Evolutionary conservation across 2,329 filamentous ascomycete genomes (phyloP).

Genomic region (Colletotrichum graminicola): DNA sequence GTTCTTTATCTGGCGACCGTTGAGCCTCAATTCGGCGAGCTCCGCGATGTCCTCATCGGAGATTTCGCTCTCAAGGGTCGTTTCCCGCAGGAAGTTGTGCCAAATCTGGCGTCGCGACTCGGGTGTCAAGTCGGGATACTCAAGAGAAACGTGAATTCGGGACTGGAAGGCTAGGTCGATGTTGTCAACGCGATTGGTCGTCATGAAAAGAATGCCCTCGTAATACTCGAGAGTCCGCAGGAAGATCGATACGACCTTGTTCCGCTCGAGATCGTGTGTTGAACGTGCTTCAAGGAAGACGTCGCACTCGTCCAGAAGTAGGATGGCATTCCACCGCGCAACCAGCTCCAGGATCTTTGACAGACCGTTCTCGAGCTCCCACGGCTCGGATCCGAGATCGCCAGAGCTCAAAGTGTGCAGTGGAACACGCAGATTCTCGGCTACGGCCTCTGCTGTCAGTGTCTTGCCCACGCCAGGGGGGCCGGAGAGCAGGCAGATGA

Average conservation of each 20-base stretch:
- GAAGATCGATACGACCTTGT: constrained; percentile 54
- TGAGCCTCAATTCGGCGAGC: constrained; percentile 55
- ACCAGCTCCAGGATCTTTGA: constrained; percentile 71
- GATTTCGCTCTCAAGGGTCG: constrained; percentile 48
- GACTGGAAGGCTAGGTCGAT: constrained; percentile 62
- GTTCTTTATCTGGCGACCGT: constrained; percentile 64
- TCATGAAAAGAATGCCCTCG: constrained; percentile 62
- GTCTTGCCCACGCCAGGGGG: constrained; percentile 65
- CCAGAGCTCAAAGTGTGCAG: constrained; percentile 70
- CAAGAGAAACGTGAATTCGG: constrained; percentile 62
- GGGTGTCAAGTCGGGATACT: constrained; percentile 58
- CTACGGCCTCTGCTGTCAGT: constrained; percentile 62
- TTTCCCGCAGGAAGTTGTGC: constrained; percentile 54
- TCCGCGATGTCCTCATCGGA: constrained; percentile 48
- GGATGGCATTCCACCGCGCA: constrained; percentile 60
- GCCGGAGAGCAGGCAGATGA: constrained; percentile 63
- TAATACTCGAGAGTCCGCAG: constrained; percentile 62
- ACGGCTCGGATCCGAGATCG: constrained; percentile 76
- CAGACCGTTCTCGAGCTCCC: constrained; percentile 74
- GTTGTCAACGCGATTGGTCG: constrained; percentile 59
- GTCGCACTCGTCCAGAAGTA: constrained; percentile 57
- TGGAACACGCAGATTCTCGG: constrained; percentile 62
- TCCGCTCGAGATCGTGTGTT: constrained; percentile 51
- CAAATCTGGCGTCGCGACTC: constrained; percentile 54
- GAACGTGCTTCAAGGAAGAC: constrained; percentile 57